Evolutionary conservation across 805 yeast genomes (phyloP), one percentile per base, ranked within the genome.

Genomic region (Starmerella gropengiesseri): DNA sequence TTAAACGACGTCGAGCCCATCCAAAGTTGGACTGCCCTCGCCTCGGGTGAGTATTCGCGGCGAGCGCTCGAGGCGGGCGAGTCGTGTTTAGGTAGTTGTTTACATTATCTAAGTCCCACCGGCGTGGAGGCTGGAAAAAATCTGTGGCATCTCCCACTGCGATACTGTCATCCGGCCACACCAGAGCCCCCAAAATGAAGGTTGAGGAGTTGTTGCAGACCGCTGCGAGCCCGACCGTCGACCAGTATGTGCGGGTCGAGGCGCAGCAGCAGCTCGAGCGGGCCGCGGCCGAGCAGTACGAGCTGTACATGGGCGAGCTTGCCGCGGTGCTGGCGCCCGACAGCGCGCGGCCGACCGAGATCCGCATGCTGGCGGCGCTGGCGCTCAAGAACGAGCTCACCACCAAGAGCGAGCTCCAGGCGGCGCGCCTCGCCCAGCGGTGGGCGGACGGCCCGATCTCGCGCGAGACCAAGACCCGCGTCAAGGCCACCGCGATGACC

Each of bases 311-410:
- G 55, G 74, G 74, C 31, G 66, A 76, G 54, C 72, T 87, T 60
- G 75, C 83, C 29, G 74, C 75, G 49, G 81, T 81, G 19, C 68
- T 91, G 48, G 80, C 78, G 19, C 77, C 78, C 57, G 79, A 74
- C 33, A 58, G 65, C 7, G 74, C 45, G 30, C 45, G 40, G n/a
- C 38, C 51, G 21, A 65, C 78, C 5, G 95, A 89, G 64, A 91
- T 86, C 37, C 73, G 97, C 57, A 83, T 86, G 71, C 73, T 91
- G 59, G 95, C 98, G 3, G 94, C 91, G 31, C 68, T 89, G 49
- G 81, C 81, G 17, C 68, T 85, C 57, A 89, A 89, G 67, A 89
- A 89, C 65, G 84, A 83, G 65, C 70, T 89, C 55, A 76, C 84
- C 6, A 77, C 96, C 13, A 89, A 87, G 55, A 93, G 83, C 57